Conservation (phyloP, 2,329 filamentous ascomycete genomes). For the Parasarocladium wereldwijsianum region DNA sequence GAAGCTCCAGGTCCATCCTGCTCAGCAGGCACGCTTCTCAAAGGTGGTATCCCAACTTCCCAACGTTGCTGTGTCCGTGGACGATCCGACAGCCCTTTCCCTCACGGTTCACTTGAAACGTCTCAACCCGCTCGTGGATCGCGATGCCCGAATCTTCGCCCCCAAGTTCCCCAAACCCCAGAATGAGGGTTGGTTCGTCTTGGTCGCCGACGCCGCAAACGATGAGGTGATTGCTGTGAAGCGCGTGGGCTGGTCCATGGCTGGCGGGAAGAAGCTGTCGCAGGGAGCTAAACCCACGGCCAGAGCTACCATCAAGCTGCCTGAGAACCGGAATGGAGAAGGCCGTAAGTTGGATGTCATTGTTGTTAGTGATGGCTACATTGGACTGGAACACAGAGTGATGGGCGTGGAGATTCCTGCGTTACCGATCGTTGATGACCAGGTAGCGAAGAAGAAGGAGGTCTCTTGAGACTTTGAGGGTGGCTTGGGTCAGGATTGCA, state of each 20-base stretch:
- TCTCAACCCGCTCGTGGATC: constrained; percentile 48
- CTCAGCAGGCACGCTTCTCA: constrained; percentile 30
- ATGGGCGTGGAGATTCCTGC: constrained; percentile 36
- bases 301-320: constrained; percentile 45
- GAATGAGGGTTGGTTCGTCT: constrained; percentile 81
- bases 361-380: constrained; percentile 78
- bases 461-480: constrained; percentile 7
- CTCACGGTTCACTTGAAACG: constrained; percentile 52
- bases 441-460: constrained; percentile 25
- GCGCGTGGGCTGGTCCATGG: constrained; percentile 56
- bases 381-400: constrained; percentile 50
- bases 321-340: constrained; percentile 26
- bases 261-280: constrained; percentile 15
- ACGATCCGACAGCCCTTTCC: constrained; percentile 44
- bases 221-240: constrained; percentile 81
- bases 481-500: constrained; percentile 4
- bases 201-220: constrained; percentile 50
- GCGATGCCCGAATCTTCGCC: constrained; percentile 65
- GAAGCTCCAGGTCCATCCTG: constrained; percentile 32
- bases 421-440: constrained; percentile 31
- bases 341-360: constrained; percentile 54
- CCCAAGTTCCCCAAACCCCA: constrained; percentile 89
- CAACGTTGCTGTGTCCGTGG: constrained; percentile 46
- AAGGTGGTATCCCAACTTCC: constrained; percentile 56
- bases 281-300: constrained; percentile 33